Base-by-base conservation (phyloP, 1,139 yeast species). In the Trichomonascaceae sp. region DNA sequence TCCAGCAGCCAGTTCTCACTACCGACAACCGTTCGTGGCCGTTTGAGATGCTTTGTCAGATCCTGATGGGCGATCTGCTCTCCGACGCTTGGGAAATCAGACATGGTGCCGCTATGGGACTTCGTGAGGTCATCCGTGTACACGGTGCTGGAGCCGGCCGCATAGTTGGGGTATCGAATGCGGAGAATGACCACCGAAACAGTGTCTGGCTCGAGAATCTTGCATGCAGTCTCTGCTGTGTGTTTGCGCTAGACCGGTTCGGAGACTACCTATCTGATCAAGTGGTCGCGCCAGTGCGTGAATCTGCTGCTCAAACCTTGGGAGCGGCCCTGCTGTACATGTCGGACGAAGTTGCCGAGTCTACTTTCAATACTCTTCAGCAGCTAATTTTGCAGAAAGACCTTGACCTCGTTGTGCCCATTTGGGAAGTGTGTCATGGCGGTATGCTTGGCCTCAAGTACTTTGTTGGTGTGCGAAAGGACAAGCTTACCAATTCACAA, bases 351-450 rank as follows among this genome's bases (percentile, higher is more conserved):
- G 63, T 65, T 18, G 72, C 69, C 3, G 59, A 69, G 3, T 64
- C 69, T 36, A 74, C 85, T 0, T 89, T 87, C 52, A 51, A 63
- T 16, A 75, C 78, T 22, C 65, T 92, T 37, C 71, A 74, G 38
- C 67, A 71, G 33, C 63, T 92, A 37, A 84, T 85, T 1, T 57
- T 80, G 36, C 98, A 92, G 55, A 49, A 43, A 4, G 72, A 76
- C 32, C 64, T 69, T 5, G 61, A 59, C 31, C 42, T 54, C 3
- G 48, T 43, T 13, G 49, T 55, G 26, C 64, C 67, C 4, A 69
- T 79, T 36, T 92, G 98, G 98, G 97, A 92, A 54, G 97, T 96
- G 1, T 82, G 92, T 40, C 98, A 92, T 62, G 98, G 98, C 43
- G 99, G 98, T 31, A 76, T 92, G 77, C 68, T 92, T 17, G 98